Base-by-base conservation (phyloP, 1,284 basidiomycete genomes). In the Athelia sp. region DNA sequence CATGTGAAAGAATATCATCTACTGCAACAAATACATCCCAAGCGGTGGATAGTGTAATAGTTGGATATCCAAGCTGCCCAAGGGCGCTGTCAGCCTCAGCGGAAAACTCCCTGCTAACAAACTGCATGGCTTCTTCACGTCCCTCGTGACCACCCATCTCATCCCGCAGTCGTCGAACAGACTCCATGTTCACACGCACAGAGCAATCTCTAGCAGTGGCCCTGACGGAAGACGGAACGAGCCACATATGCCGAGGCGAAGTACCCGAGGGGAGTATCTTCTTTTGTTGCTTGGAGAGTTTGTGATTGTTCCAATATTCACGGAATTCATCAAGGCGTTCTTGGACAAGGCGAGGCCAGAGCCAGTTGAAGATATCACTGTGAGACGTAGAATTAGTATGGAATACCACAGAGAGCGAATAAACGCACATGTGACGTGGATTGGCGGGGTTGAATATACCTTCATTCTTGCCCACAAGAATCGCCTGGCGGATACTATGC, bases 291-390 rank as follows among this genome's bases (percentile, higher is more conserved):
- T 15, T 13, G 2, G 55, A 52, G 26, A 63, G 58, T 19, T 29
- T 46, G 45, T 64, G 60, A 44, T 58, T 58, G 43, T 63, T 64
- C 61, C 59, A 63, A 43, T 58, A 61, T 43, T 60, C 48, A 3
- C 49, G 50, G 48, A 62, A 64, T 14, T 43, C 13, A 42, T 63
- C 50, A 9, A 64, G 52, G 19, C 54, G 53, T 10, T 40, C 22
- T 38, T 63, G 59, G 4, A 63, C 50, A 40, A 63, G 55, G 31
- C 56, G 47, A 4, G 58, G 56, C 62, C 62, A 64, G 13, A 64
- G 19, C 61, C 60, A 64, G 24, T 59, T 26, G 40, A 62, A 64
- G 29, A 61, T 43, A 13, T 54, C 24, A 9, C 61, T 62, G 44
- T n/a, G 36, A 49, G 21, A 31, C 23, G 22, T 40, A 18, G 36